Evolutionary conservation across 441 rosid species (phyloP), one percentile per base, ranked within the genome.

Genomic region (Metrosideros polymorpha): DNA sequence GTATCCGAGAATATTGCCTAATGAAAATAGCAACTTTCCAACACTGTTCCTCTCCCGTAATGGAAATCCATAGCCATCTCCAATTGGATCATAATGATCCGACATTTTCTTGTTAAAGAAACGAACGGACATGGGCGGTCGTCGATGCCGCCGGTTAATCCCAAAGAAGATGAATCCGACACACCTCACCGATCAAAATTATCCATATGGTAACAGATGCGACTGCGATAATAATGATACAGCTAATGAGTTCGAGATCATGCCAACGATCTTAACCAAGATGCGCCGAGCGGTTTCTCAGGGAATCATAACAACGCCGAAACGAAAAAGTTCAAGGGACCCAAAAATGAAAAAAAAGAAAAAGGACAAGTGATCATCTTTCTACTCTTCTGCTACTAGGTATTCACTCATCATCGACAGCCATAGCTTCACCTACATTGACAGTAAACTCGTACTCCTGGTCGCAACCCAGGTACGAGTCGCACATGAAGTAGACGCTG

Each of bases 401-500:
- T 10, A n/a, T 1, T 83, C 61, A 83, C 83, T 90, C 93, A n/a
- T 93, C 96, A 76, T 87, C 92, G n/a, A 87, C 87, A n/a, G 84
- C 92, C 30, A 83, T 75, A 24, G 91, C 89, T 82, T 92, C 98
- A 82, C 87, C 92, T 54, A 95, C 95, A 87, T 94, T 92, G n/a
- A 97, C 91, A 9, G 85, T 53, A 91, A 97, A 96, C 85, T 84
- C 85, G 76, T 94, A 96, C 89, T 97, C 99, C 89, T 95, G 98
- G 89, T 95, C 98, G 82, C 98, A 96, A 4, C 99, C 99, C 86
- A 96, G 86, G 89, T 94, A 96, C 8, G 99, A 95, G 89, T 96
- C 98, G 32, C 98, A 94, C 98, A 95, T 98, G 87, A 98, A 95
- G 88, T 94, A 95, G 2, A 96, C 91, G 5, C 93, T 93, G 86